phyloP scores from a whole-genome alignment of 768 basidiomycete genomes.

The Tricholoma hemisulphureum region DNA sequence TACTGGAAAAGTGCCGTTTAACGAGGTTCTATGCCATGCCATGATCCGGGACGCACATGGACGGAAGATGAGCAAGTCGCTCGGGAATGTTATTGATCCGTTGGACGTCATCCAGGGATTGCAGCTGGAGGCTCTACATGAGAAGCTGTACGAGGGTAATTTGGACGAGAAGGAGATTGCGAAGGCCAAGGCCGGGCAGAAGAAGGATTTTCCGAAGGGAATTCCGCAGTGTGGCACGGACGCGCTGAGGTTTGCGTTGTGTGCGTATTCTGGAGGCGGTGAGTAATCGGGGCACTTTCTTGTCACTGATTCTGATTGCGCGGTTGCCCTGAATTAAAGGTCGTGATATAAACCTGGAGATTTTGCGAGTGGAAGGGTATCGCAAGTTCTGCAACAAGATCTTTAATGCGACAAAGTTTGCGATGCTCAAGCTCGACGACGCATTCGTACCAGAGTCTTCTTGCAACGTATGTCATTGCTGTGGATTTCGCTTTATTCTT shows the following conservation, averaged over 20 bases:
- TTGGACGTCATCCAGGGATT: slow-evolving; percentile 91
- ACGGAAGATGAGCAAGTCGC: slow-evolving; percentile 97
- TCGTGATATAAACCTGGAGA: slow-evolving; percentile 96
- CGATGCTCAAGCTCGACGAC: slow-evolving; percentile 94
- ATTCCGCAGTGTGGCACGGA: slow-evolving; percentile 99
- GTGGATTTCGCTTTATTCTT: not conserved
- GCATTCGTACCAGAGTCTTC: slow-evolving; percentile 72
- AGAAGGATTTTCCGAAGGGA: slow-evolving; percentile 98
- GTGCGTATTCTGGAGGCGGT: slow-evolving; percentile 93
- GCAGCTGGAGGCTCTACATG: slow-evolving; percentile 74
- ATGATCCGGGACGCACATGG: slow-evolving; percentile 99
- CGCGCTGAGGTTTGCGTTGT: slow-evolving; percentile 91
- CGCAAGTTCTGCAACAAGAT: slow-evolving; percentile 99
- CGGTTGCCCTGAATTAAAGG: slow-evolving; percentile 42
- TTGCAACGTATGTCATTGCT: slow-evolving; percentile 52
- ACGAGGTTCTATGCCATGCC: slow-evolving; percentile 94
- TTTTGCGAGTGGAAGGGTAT: slow-evolving; percentile 94
- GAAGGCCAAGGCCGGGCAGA: slow-evolving; percentile 93
- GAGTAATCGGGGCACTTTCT: slow-evolving; percentile 3
- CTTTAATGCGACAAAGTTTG: slow-evolving; percentile 98
- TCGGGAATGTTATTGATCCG: slow-evolving; percentile 98
- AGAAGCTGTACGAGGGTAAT: slow-evolving; percentile 87
- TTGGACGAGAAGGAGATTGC: slow-evolving; percentile 88
- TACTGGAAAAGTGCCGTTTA: slow-evolving; percentile 90
- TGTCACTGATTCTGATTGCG: not conserved